phyloP scores from a whole-genome alignment of 2,329 filamentous ascomycete genomes.

The Colletotrichum sp. region DNA sequence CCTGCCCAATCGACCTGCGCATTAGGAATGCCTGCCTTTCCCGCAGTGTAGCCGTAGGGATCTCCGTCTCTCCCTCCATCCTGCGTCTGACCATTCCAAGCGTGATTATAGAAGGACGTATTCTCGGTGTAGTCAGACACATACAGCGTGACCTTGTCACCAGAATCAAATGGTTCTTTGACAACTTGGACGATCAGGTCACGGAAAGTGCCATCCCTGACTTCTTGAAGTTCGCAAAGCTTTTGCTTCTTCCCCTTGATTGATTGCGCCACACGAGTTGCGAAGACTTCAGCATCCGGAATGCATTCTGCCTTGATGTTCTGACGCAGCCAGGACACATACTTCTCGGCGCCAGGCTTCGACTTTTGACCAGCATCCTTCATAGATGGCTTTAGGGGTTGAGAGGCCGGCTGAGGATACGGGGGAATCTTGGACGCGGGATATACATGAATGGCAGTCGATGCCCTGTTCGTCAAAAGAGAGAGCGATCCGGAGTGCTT shows the following conservation, averaged over 20 bases:
- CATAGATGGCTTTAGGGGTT: slow-evolving; percentile 25
- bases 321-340: slow-evolving; percentile 54
- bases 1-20: slow-evolving; percentile 64
- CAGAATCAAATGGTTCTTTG: slow-evolving; percentile 45
- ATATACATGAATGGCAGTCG: slow-evolving; percentile 52
- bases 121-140: slow-evolving; percentile 86
- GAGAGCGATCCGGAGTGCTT: slow-evolving; percentile 37
- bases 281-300: slow-evolving; percentile 49
- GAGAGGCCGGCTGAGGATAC: slow-evolving; percentile 33
- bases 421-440: slow-evolving; percentile 41
- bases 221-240: slow-evolving; percentile 69
- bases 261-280: slow-evolving; percentile 40
- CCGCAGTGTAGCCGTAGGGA: slow-evolving; percentile 56
- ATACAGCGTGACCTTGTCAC: slow-evolving; percentile 66
- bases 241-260: slow-evolving; percentile 54
- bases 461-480: slow-evolving; percentile 44
- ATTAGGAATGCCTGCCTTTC: slow-evolving; percentile 23
- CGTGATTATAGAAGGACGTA: slow-evolving; percentile 59
- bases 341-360: slow-evolving; percentile 36
- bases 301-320: slow-evolving; percentile 46
- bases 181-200: slow-evolving; percentile 78
- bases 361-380: slow-evolving; percentile 20
- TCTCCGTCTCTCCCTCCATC: slow-evolving; percentile 51
- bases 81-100: slow-evolving; percentile 30
- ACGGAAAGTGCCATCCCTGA: slow-evolving; percentile 61